A percentile compares a stretch with the other conserved stretches of the same genome.
These are phyloP conservation scores for Ricinus communis DNA, from an alignment of 345 rosid species.

Conservation along the genomic window DNA sequence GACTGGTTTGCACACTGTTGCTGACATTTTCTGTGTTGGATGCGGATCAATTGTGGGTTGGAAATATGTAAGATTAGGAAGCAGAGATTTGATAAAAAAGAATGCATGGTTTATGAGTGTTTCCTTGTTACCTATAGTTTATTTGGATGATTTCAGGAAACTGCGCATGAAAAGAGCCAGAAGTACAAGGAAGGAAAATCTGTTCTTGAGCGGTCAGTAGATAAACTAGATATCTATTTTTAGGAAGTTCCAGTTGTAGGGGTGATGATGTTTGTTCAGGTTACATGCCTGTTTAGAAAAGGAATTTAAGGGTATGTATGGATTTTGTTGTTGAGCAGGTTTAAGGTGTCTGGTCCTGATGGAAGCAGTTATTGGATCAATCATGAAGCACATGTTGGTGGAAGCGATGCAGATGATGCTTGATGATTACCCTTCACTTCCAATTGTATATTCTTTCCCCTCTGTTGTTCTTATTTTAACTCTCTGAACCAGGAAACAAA, in stretches of 20 bases:
- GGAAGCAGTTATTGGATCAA: constrained; percentile 76
- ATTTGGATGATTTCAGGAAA: constrained; percentile 56
- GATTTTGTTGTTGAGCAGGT: constrained; percentile 57
- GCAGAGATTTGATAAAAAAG: constrained; percentile 2
- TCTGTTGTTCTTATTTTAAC: constrained; percentile 23
- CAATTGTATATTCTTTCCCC: constrained; percentile 48
- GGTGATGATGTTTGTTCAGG: constrained; percentile 8
- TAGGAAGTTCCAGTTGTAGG: constrained; percentile 10
- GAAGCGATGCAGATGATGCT: constrained; percentile 92
- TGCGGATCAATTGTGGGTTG: constrained; percentile 98
- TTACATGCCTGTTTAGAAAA: background rate
- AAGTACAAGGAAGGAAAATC: constrained; percentile 99
- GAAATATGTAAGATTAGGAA: constrained; percentile 79
- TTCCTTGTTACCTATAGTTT: constrained; percentile 23
- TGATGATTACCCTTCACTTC: constrained; percentile 30
- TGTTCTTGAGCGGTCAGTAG: constrained; percentile 86
- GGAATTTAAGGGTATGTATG: background rate
- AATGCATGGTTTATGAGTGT: constrained; percentile 12
- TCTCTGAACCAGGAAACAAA: constrained; percentile 26
- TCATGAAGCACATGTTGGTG: constrained; percentile 70
- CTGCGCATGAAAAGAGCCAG: constrained; percentile 81
- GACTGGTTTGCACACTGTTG: constrained; percentile 87
- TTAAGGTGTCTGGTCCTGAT: constrained; percentile 84
- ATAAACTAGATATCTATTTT: constrained; percentile 5
- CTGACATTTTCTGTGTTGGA: constrained; percentile 89